phyloP scores from a whole-genome alignment of 345 rosid genomes.

The Abelmoschus esculentus region DNA sequence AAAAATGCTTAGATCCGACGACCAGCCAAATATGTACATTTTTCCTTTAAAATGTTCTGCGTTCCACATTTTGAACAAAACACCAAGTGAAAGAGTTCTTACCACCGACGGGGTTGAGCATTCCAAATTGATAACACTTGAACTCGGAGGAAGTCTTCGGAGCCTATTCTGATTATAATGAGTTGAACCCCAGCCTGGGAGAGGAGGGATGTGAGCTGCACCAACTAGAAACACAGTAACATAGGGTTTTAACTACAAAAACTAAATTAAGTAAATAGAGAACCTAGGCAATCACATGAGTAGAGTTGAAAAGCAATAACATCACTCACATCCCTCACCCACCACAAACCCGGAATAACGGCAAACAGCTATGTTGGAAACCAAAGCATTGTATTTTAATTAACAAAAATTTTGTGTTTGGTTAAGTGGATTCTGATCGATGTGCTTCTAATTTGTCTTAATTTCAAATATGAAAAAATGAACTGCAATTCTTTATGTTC shows the following conservation, averaged over 20 bases:
- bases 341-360: no score
- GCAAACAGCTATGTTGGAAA: background rate
- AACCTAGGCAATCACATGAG: background rate
- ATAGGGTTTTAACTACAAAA: background rate
- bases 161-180: constrained; percentile 30
- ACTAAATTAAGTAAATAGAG: background rate
- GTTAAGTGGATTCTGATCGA: background rate
- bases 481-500: background rate
- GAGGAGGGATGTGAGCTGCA: constrained; percentile 4
- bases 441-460: background rate
- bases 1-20: no score
- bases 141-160: background rate
- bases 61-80: background rate
- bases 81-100: constrained; percentile 13
- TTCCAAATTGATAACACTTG: constrained; percentile 42
- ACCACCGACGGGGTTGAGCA: constrained; percentile 31
- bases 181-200: constrained; percentile 28
- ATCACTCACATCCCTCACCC: no score
- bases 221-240: background rate
- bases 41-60: background rate
- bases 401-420: background rate
- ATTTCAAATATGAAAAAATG: background rate
- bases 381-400: background rate
- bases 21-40: background rate
- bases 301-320: background rate